Conservation (phyloP, 1,284 basidiomycete genomes). For the Trichosporon asahii region DNA sequence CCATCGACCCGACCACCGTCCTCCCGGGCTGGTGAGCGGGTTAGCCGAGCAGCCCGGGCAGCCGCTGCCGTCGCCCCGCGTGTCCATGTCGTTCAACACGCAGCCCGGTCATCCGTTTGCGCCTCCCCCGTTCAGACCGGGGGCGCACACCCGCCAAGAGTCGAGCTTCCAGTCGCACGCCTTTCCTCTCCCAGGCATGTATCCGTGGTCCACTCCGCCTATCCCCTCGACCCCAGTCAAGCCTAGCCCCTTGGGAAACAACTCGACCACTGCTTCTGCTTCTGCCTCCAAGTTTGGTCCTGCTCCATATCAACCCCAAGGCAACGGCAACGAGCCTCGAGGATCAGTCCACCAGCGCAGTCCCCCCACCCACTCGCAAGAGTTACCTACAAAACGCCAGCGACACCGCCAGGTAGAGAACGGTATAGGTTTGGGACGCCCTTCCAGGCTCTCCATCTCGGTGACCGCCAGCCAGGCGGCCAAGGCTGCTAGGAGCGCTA, state of each 20-base stretch:
- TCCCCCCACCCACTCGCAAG: neutral
- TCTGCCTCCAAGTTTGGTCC: neutral
- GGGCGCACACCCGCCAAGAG: constrained; percentile 12
- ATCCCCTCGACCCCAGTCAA: neutral
- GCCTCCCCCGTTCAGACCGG: neutral
- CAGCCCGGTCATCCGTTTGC: constrained; percentile 6
- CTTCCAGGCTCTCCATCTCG: neutral
- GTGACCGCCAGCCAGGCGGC: neutral
- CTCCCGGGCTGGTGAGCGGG: neutral
- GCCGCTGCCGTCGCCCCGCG: neutral
- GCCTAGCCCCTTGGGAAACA: neutral
- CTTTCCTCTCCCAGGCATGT: constrained; percentile 14
- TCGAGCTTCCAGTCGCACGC: constrained; percentile 12
- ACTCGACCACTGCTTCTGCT: neutral
- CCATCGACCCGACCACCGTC: neutral
- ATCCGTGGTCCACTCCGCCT: constrained; percentile 14
- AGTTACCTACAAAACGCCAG: constrained; percentile 4
- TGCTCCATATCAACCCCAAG: neutral
- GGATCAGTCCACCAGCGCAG: neutral
- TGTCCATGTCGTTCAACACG: constrained; percentile 4
- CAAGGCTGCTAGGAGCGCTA: neutral
- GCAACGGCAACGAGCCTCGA: neutral
- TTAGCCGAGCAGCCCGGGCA: constrained; percentile 1
- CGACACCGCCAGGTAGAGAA: constrained; percentile 2
- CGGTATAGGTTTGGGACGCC: neutral